Evolutionary conservation across 768 basidiomycete genomes (phyloP).

Genomic region (Pleurotus tuber-regium): DNA sequence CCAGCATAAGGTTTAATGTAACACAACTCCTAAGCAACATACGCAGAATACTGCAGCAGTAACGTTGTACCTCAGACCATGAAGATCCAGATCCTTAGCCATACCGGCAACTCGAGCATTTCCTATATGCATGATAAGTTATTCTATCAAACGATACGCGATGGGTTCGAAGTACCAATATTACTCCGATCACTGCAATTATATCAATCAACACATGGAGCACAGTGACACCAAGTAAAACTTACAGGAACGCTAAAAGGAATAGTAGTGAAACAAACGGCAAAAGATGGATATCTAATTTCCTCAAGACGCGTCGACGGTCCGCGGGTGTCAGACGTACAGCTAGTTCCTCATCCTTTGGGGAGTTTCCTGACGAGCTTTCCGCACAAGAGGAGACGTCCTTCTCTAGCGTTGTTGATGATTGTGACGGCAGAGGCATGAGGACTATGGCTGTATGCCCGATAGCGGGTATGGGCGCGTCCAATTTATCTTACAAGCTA

Average conservation of each 20-base stretch:
- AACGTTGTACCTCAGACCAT: constrained; percentile 23
- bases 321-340: neutral
- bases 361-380: neutral
- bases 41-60: constrained; percentile 28
- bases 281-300: constrained; percentile 25
- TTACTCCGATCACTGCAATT: neutral
- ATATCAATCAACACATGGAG: neutral
- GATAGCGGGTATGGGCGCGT: no score
- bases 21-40: neutral
- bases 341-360: neutral
- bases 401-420: neutral
- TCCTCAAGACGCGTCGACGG: constrained; percentile 15
- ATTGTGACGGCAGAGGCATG: constrained; percentile 2
- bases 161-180: neutral
- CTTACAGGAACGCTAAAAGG: constrained; percentile 34
- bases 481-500: neutral
- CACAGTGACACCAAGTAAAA: neutral
- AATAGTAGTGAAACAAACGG: constrained; percentile 36
- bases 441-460: neutral
- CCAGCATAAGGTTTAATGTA: neutral
- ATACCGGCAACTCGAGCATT: constrained; percentile 41
- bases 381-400: neutral
- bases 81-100: constrained; percentile 29
- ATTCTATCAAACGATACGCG: neutral
- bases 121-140: constrained; percentile 20